Conservation (phyloP, 176 grass and related monocot species). For the Oryza officinalis region DNA sequence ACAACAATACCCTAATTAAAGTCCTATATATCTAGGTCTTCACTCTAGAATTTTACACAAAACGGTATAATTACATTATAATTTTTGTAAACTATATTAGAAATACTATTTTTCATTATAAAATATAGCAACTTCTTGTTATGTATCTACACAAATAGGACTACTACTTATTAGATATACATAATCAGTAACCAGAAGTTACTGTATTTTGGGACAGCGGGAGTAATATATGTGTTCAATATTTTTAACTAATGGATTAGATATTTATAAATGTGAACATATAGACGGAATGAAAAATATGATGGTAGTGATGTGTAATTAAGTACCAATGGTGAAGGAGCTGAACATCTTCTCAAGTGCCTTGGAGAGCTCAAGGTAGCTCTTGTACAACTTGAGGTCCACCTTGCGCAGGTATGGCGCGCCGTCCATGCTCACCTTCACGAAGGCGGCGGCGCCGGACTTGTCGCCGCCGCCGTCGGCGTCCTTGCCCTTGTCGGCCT, state of each 20-base stretch:
- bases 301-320: too few relatives aligned
- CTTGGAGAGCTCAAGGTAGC: conserved; percentile 88
- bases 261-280: too few relatives aligned
- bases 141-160: too few relatives aligned
- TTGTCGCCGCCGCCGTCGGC: conserved; percentile 31
- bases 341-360: conserved; percentile 94
- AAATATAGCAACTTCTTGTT: too few relatives aligned
- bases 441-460: conserved; percentile 50
- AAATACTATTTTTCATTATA: too few relatives aligned
- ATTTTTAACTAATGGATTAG: too few relatives aligned
- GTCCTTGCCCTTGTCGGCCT: conserved; percentile 41
- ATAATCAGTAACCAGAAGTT: too few relatives aligned
- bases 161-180: too few relatives aligned
- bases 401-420: conserved; percentile 92
- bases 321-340: conserved; percentile 80
- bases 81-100: too few relatives aligned
- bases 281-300: too few relatives aligned
- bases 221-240: too few relatives aligned
- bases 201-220: too few relatives aligned
- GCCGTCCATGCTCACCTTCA: conserved; percentile 98
- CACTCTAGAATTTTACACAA: not conserved
- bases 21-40: not conserved
- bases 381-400: conserved; percentile 86
- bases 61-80: not conserved
- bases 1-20: not conserved